Evolutionary conservation across 1,139 yeast species (phyloP).

Genomic region (Debaryomyces fabryi): DNA sequence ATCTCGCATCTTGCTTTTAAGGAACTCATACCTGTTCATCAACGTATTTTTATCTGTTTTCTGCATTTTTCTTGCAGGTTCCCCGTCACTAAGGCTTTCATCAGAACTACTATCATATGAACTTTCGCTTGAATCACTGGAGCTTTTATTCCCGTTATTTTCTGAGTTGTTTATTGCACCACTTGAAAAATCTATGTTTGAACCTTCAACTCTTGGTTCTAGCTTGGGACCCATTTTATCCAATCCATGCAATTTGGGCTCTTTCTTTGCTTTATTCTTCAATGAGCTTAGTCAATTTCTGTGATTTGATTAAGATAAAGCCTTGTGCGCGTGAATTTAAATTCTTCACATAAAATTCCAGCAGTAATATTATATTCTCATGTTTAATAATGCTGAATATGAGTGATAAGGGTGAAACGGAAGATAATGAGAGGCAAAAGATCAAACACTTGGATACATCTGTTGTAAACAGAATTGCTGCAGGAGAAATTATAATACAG

Average conservation of each 20-base stretch:
- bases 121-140: background rate
- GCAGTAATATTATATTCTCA: background rate
- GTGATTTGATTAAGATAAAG: background rate
- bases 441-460: slow-evolving; percentile 55
- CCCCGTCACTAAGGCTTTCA: slow-evolving; percentile 5
- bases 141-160: background rate
- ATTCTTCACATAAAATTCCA: background rate
- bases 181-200: background rate
- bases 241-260: background rate
- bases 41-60: slow-evolving; percentile 20
- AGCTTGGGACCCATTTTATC: background rate
- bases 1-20: slow-evolving; percentile 24
- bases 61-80: slow-evolving; percentile 7
- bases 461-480: slow-evolving; percentile 91
- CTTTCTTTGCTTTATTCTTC: background rate
- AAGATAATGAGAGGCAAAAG: slow-evolving; percentile 1
- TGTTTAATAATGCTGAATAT: background rate
- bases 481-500: slow-evolving; percentile 93
- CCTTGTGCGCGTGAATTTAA: background rate
- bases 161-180: background rate
- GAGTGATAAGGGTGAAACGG: background rate
- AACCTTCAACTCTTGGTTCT: background rate
- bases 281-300: background rate
- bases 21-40: slow-evolving; percentile 27
- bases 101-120: background rate